These are phyloP conservation scores for Suillus plorans DNA, from an alignment of 768 basidiomycete species.

Conservation along the genomic window DNA sequence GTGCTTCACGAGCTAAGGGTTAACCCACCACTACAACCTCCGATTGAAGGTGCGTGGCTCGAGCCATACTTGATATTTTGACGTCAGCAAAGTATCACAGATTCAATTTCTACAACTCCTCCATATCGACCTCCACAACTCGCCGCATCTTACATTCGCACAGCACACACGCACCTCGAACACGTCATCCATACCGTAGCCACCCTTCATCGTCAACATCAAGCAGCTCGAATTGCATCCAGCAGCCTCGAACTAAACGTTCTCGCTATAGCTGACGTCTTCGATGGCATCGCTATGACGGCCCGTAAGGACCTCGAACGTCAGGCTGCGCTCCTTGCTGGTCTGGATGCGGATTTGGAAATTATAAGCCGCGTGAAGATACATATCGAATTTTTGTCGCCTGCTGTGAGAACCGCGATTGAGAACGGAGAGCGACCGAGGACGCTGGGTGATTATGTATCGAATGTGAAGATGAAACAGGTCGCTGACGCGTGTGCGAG, in stretches of 20 bases:
- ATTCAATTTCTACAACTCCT: constrained; percentile 65
- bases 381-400: constrained; percentile 75
- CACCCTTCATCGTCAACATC: constrained; percentile 63
- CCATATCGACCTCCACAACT: constrained; percentile 68
- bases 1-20: constrained; percentile 63
- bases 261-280: constrained; percentile 68
- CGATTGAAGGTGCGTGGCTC: constrained; percentile 58
- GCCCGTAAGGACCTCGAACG: constrained; percentile 65
- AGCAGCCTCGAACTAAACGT: constrained; percentile 70
- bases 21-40: constrained; percentile 63
- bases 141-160: constrained; percentile 63
- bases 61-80: neutral
- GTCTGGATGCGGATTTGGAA: constrained; percentile 70
- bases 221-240: constrained; percentile 72
- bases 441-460: constrained; percentile 80
- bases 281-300: constrained; percentile 56
- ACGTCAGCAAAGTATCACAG: constrained; percentile 31
- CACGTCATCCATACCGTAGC: constrained; percentile 50
- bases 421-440: constrained; percentile 68
- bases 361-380: constrained; percentile 65
- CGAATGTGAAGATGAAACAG: constrained; percentile 73
- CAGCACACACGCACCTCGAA: constrained; percentile 65
- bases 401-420: constrained; percentile 63
- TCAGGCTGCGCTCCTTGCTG: constrained; percentile 61
- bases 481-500: constrained; percentile 71